Conservation (phyloP, 2,329 filamentous ascomycete species). For the Aspergillus sp. region DNA sequence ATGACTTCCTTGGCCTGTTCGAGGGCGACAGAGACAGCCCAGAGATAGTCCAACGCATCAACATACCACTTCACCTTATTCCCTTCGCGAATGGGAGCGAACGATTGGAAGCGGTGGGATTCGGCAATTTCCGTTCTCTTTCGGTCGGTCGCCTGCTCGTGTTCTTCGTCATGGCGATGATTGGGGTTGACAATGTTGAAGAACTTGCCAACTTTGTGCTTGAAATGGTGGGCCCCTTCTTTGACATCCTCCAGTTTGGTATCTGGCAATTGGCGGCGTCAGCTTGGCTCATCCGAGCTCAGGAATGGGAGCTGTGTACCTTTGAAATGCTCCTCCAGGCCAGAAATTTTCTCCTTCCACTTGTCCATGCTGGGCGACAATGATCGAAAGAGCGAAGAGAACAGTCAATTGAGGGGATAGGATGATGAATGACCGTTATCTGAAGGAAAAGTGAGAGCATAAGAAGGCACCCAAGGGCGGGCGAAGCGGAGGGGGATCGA, state of each 20-base stretch:
- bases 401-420: neutral
- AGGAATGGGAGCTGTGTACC: conserved; percentile 14
- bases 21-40: conserved; percentile 87
- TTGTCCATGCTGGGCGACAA: conserved; percentile 21
- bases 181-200: conserved; percentile 74
- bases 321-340: conserved; percentile 27
- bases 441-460: neutral
- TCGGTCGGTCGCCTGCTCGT: conserved; percentile 78
- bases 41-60: conserved; percentile 92
- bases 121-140: conserved; percentile 73
- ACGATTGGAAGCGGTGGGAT: conserved; percentile 81
- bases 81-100: conserved; percentile 79
- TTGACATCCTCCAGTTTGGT: conserved; percentile 28
- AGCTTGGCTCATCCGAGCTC: neutral
- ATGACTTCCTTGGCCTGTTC: conserved; percentile 89
- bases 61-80: conserved; percentile 97
- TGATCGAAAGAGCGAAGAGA: neutral
- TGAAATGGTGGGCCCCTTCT: conserved; percentile 57
- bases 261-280: neutral
- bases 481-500: neutral
- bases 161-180: conserved; percentile 90
- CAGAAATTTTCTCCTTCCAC: conserved; percentile 25
- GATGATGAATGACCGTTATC: neutral
- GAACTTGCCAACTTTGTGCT: conserved; percentile 64
- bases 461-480: neutral